Evolutionary conservation across 768 basidiomycete genomes (phyloP), one percentile per base, ranked within the genome.

Genomic region (Gautieria morchelliformis): DNA sequence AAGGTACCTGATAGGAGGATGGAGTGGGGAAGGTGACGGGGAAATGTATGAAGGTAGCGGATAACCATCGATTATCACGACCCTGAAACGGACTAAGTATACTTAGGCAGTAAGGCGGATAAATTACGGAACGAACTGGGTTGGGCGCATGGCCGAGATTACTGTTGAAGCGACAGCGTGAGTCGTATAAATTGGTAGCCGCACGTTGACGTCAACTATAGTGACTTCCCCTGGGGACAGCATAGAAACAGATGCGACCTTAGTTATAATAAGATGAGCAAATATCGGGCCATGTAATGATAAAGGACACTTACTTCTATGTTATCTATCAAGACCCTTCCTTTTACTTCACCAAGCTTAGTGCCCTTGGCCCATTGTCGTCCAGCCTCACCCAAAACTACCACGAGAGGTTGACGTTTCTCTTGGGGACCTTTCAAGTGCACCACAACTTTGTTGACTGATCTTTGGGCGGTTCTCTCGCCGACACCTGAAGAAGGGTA

Each of bases 1-100:
- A 20, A 85, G 75, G 64, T 78, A 83, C 27, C 82, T 77, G 20
- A 83, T 59, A 3, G 83, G 81, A 5, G 81, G 74, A 52, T 73
- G 72, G 41, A 73, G 69, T 48, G 68, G 67, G 0, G 72, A 64
- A 9, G 70, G 67, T 11, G 64, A 59, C 19, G 61, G 60, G 14
- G 73, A 72, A 17, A 79, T 73, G 60, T 84, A 85, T 5, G 71
- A 68, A 11, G 76, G 74, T 15, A 71, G 40, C 8, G 53, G 66
- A 61, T 85, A 85, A 5, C 71, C 68, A 63, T 84, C 84, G 20
- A 85, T 64, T 3, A 83, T 65, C 0, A 74, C 70, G 27, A 81
- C 63, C 17, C 82, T 83, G 30, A 53, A 50, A 53, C 37, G 35
- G 51, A 44, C 22, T 39, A 48, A 39, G 27, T 20, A 17, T 10